Percentiles rank a stretch among this genome's conserved stretches.
phyloP scores from a whole-genome alignment of 2,329 filamentous ascomycete species.

The Alternaria hordeiaustralica region DNA sequence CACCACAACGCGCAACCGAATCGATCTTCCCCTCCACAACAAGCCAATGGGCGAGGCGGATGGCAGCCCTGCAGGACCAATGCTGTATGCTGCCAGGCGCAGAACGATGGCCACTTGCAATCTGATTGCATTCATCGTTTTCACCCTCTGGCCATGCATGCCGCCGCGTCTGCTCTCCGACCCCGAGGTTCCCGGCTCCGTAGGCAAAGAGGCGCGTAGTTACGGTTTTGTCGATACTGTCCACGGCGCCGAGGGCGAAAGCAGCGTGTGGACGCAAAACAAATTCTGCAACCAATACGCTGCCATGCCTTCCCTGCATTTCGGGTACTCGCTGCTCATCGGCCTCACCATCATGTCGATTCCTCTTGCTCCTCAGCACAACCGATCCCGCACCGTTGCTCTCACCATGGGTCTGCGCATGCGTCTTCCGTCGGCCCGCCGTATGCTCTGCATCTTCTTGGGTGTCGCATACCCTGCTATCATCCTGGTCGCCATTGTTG shows the following conservation, averaged over 20 bases:
- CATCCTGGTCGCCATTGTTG: conserved; percentile 72
- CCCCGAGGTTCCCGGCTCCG: conserved; percentile 58
- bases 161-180: conserved; percentile 64
- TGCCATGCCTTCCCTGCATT: conserved; percentile 79
- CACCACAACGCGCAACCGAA: conserved; percentile 67
- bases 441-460: conserved; percentile 56
- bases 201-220: conserved; percentile 65
- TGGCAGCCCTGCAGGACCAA: conserved; percentile 56
- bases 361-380: conserved; percentile 64
- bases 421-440: conserved; percentile 57
- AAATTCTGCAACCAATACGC: conserved; percentile 78
- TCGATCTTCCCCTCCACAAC: conserved; percentile 49
- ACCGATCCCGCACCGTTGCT: conserved; percentile 49
- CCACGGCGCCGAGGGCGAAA: conserved; percentile 63
- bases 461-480: conserved; percentile 69
- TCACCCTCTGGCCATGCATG: conserved; percentile 68
- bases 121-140: conserved; percentile 64
- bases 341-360: conserved; percentile 72
- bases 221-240: conserved; percentile 67
- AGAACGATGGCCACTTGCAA: conserved; percentile 66
- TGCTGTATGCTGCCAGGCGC: conserved; percentile 62
- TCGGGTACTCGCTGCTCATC: conserved; percentile 76
- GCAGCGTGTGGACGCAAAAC: conserved; percentile 75
- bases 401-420: conserved; percentile 39
- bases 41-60: conserved; percentile 37